phyloP scores from a whole-genome alignment of 2,329 filamentous ascomycete genomes.

The Neoarthrinium moseri region DNA sequence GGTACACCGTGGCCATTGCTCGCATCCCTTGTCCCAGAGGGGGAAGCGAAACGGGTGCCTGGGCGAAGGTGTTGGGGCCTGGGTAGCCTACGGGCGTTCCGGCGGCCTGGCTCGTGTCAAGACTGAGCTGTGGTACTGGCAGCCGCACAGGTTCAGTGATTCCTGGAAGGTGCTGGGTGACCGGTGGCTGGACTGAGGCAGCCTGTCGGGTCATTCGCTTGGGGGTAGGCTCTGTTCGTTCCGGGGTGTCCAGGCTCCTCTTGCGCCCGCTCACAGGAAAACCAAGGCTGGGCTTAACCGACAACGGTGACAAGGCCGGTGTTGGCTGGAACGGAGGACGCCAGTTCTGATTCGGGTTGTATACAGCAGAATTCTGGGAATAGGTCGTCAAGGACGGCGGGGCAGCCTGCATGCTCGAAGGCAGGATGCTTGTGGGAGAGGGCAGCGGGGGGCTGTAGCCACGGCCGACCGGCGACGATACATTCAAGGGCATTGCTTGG shows the following conservation, averaged over 20 bases:
- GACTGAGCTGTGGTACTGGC: conserved; percentile 69
- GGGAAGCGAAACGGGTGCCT: conserved; percentile 56
- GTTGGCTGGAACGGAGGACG: conserved; percentile 34
- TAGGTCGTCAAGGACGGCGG: conserved; percentile 36
- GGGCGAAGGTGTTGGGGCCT: conserved; percentile 37
- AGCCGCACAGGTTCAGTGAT: conserved; percentile 46
- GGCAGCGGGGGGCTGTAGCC: conserved; percentile 44
- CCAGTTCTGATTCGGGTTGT: conserved; percentile 34
- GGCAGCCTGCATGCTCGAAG: conserved; percentile 30
- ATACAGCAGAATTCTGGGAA: conserved; percentile 37
- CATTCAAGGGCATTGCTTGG: conserved; percentile 30
- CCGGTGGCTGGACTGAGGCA: conserved; percentile 19
- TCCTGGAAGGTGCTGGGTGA: conserved; percentile 19
- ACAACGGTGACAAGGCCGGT: conserved; percentile 46
- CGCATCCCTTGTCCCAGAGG: conserved; percentile 61
- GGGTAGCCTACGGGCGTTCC: conserved; percentile 28
- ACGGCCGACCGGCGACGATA: conserved; percentile 40
- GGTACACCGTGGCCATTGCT: conserved; percentile 77
- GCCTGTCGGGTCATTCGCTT: conserved; percentile 44
- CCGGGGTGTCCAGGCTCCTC: conserved; percentile 47
- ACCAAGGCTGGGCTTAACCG: conserved; percentile 43
- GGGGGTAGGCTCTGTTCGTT: conserved; percentile 51
- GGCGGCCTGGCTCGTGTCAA: conserved; percentile 48
- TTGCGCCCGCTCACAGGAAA: conserved; percentile 41
- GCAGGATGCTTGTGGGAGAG: conserved; percentile 44